Evolutionary conservation across 495 filamentous ascomycete genomes (phyloP).

Genomic region (Venustampulla echinocandica): DNA sequence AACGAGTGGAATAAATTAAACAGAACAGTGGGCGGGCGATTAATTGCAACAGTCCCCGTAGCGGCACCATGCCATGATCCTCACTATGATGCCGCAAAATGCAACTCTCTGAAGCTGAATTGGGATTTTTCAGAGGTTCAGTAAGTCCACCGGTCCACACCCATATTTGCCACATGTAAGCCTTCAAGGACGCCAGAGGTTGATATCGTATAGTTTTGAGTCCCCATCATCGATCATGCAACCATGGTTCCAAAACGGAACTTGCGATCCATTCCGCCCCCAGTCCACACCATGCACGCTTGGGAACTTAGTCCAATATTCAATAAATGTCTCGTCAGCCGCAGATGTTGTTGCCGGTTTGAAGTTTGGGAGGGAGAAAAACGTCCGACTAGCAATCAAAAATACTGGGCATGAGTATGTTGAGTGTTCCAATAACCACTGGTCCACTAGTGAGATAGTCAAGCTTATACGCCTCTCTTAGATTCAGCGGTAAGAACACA

Average conservation of each 20-base stretch:
- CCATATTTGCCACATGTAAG: too few species aligned
- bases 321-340: slow-evolving; percentile 36
- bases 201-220: neutral
- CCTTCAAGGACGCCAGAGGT: too few species aligned
- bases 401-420: slow-evolving; percentile 38
- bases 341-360: slow-evolving; percentile 41
- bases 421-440: neutral
- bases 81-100: slow-evolving; percentile 7
- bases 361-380: slow-evolving; percentile 38
- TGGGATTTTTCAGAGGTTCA: neutral
- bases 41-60: slow-evolving; percentile 42
- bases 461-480: too few species aligned
- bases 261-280: slow-evolving; percentile 48
- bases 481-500: slow-evolving; percentile 40
- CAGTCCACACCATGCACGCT: slow-evolving; percentile 41
- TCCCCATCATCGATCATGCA: slow-evolving; percentile 31
- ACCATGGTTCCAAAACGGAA: slow-evolving; percentile 36
- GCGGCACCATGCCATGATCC: slow-evolving; percentile 45
- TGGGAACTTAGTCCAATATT: slow-evolving; percentile 50
- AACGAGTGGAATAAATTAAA: slow-evolving; percentile 36
- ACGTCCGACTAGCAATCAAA: slow-evolving; percentile 33
- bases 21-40: slow-evolving; percentile 36
- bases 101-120: neutral
- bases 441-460: too few species aligned
- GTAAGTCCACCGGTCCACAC: too few species aligned